phyloP scores from a whole-genome alignment of 805 yeast species.

The Starmerella bacillaris region DNA sequence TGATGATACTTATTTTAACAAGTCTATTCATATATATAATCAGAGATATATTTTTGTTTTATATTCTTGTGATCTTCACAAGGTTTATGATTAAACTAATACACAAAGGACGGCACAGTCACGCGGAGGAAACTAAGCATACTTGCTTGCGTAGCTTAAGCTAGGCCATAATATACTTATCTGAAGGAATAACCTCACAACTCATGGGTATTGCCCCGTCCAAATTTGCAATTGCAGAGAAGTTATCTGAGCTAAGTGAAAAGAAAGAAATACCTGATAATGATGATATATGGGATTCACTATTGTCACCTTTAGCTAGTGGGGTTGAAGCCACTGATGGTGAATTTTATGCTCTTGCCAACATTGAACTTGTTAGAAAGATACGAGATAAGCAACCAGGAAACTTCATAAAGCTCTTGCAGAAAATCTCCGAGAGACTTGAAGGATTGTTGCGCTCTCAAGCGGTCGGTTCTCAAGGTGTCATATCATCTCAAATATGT shows the following conservation, averaged over 20 bases:
- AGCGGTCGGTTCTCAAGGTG: slow-evolving; percentile 15
- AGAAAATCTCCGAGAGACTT: slow-evolving; percentile 25
- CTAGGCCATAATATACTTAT: too few species aligned
- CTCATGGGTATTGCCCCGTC: slow-evolving; percentile 72
- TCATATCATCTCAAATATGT: slow-evolving; percentile 27
- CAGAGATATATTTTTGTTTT: too few species aligned
- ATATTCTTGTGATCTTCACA: too few species aligned
- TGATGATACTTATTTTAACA: too few species aligned
- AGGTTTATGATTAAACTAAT: too few species aligned
- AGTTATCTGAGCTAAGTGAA: slow-evolving; percentile 34
- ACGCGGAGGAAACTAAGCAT: too few species aligned
- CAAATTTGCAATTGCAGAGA: slow-evolving; percentile 39
- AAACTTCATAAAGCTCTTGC: slow-evolving; percentile 39
- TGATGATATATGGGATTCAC: slow-evolving; percentile 24
- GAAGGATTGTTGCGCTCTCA: slow-evolving; percentile 14
- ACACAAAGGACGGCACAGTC: too few species aligned
- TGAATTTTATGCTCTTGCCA: slow-evolving; percentile 31
- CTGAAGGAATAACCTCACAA: too few species aligned
- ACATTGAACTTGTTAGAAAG: slow-evolving; percentile 39
- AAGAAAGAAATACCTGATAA: slow-evolving; percentile 21
- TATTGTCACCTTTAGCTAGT: slow-evolving; percentile 35
- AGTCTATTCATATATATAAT: too few species aligned
- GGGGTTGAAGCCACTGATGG: slow-evolving; percentile 29
- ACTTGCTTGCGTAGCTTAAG: too few species aligned
- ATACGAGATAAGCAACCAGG: slow-evolving; percentile 40